Percentiles rank a stretch among this genome's conserved stretches.
Evolutionary conservation across 163 green algal genomes (phyloP).

Genomic region (Trebouxia gelatinosa): DNA sequence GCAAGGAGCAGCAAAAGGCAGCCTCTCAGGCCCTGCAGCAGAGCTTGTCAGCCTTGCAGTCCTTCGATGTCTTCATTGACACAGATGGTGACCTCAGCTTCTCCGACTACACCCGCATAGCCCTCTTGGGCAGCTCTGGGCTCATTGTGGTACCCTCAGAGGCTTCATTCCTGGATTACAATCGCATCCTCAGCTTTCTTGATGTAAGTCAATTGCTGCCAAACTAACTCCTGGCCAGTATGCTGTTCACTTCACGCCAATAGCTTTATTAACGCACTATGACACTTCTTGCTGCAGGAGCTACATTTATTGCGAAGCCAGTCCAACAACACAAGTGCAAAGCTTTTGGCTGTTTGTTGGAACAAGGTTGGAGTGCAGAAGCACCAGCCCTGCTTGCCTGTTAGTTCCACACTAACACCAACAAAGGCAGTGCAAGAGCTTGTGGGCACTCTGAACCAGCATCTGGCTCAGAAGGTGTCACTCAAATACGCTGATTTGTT

Average conservation of each 20-base stretch:
- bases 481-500: slow-evolving; percentile 18
- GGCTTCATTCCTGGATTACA: slow-evolving; percentile 7
- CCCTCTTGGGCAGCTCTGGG: slow-evolving; percentile 2
- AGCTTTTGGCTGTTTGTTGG: not conserved
- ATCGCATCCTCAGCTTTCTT: too few relatives aligned
- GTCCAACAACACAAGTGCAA: not conserved
- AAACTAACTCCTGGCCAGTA: too few relatives aligned
- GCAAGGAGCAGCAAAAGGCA: slow-evolving; percentile 1
- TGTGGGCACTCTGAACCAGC: slow-evolving; percentile 13
- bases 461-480: slow-evolving; percentile 17
- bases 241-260: too few relatives aligned
- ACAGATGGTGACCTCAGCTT: slow-evolving; percentile 25
- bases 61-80: slow-evolving; percentile 19
- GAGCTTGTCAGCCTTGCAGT: slow-evolving; percentile 25
- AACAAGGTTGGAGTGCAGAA: slow-evolving; percentile 25
- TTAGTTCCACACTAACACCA: slow-evolving; percentile 14
- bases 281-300: too few relatives aligned
- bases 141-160: slow-evolving; percentile 15
- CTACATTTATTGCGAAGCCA: slow-evolving; percentile 5
- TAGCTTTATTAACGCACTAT: too few relatives aligned
- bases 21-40: slow-evolving; percentile 8
- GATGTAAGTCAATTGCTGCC: too few relatives aligned
- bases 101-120: slow-evolving; percentile 25
- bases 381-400: slow-evolving; percentile 7
- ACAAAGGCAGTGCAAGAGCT: slow-evolving; percentile 23